These are phyloP conservation scores for Cladophialophora chaetospira DNA, from an alignment of 2,329 filamentous ascomycete genomes.

Conservation along the genomic window DNA sequence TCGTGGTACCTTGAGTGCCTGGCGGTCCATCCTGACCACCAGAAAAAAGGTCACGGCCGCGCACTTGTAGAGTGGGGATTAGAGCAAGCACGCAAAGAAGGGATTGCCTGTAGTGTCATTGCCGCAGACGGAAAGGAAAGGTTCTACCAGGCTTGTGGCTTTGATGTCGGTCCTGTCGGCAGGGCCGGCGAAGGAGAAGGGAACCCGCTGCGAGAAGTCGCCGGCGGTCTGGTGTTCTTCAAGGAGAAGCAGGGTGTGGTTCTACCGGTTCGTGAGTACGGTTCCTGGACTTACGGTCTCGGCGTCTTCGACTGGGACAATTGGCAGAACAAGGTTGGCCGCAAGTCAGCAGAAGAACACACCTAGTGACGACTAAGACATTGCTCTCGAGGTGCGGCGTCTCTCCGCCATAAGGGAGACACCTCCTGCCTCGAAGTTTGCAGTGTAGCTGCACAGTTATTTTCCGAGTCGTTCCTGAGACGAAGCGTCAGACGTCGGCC, in stretches of 20 bases:
- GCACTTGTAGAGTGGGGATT: conserved; percentile 48
- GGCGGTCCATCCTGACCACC: conserved; percentile 40
- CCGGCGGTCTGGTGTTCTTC: conserved; percentile 29
- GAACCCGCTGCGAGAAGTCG: conserved; percentile 27
- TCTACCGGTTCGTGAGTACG: conserved; percentile 13
- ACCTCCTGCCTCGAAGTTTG: no score
- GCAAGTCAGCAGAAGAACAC: background rate
- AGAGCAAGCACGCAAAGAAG: conserved; percentile 27
- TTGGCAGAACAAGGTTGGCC: conserved; percentile 12
- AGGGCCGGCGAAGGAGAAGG: conserved; percentile 28
- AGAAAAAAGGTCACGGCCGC: conserved; percentile 42
- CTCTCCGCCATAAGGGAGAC: background rate
- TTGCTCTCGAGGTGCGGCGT: background rate
- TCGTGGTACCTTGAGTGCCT: conserved; percentile 36
- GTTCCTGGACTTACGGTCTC: conserved; percentile 21
- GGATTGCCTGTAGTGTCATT: conserved; percentile 40
- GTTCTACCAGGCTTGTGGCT: conserved; percentile 45
- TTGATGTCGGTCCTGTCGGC: conserved; percentile 33
- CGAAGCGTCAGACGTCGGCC: no score
- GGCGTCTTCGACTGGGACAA: conserved; percentile 28
- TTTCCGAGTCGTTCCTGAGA: no score
- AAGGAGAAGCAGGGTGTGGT: conserved; percentile 25
- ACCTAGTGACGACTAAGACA: background rate
- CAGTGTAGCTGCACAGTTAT: background rate
- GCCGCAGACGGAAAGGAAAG: conserved; percentile 43